Conservation (phyloP, 106 monocot genomes). For the Phalaenopsis equestris region DNA sequence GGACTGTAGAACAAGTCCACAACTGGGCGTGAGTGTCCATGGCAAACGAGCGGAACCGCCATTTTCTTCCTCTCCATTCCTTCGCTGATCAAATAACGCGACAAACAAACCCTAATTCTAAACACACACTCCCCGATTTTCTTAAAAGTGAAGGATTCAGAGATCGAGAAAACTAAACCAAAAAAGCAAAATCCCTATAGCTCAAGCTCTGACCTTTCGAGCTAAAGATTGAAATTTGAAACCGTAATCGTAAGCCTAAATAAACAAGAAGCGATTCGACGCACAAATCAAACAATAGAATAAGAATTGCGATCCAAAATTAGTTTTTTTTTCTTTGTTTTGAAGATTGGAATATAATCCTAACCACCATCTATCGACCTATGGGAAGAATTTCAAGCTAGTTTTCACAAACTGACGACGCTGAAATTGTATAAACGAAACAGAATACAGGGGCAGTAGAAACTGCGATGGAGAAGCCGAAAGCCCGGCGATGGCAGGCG, state of each 20-base stretch:
- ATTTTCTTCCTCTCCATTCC: constrained; percentile 82
- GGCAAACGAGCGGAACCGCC: constrained; percentile 85
- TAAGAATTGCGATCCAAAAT: neutral
- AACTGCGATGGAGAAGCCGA: no score
- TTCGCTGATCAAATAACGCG: neutral
- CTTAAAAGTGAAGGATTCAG: neutral
- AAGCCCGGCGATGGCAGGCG: no score
- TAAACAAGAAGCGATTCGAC: neutral
- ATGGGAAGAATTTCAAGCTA: neutral
- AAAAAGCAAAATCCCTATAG: no score
- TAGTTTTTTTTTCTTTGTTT: neutral
- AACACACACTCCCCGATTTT: neutral
- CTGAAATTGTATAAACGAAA: no score
- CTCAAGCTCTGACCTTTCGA: no score
- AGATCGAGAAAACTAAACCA: neutral
- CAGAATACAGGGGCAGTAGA: no score
- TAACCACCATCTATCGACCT: neutral
- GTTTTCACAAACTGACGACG: neutral
- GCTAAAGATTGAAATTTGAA: neutral
- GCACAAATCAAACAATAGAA: neutral
- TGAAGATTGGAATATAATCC: neutral
- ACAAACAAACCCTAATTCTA: constrained; percentile 16
- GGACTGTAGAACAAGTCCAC: constrained; percentile 98
- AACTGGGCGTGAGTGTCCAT: constrained; percentile 92
- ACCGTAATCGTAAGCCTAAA: neutral